Base-by-base conservation (phyloP, 1,139 yeast species). In the Candida sp. region DNA sequence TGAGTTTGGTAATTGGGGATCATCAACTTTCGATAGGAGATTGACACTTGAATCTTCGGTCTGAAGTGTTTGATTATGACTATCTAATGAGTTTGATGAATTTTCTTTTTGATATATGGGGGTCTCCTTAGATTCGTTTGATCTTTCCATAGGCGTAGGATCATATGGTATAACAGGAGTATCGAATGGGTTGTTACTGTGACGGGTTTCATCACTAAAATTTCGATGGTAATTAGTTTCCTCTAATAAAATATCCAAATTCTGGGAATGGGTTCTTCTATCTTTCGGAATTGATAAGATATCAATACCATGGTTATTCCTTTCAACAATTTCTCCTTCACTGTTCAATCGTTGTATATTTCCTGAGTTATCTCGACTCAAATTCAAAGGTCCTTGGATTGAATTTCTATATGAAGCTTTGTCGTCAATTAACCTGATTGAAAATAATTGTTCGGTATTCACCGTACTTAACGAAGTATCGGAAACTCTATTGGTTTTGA, bases 381-480 rank as follows among this genome's bases (percentile, higher is more conserved):
- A 52, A 46, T 57, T 63, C 36, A 66, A 54, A 11, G 58, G 60
- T n/a, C 67, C 63, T 9, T 54, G 55, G 29, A 55, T 54, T 2
- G 73, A 63, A 45, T 72, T 73, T 55, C 81, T 63, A 41, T 62
- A 50, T 5, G 69, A 65, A 21, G 73, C 54, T 39, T 68, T 68
- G 52, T 82, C 85, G 21, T 82, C 86, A 22, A 88, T 91, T 41
- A 88, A 68, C 55, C 91, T 77, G 34, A 93, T 89, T 7, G 90
- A 85, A 56, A 89, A 77, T 39, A 90, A 72, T 61, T 89, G 95
- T 45, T 84, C 90, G 0, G 97, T 87, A 40, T 93, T 84, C 23
- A 90, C 93, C 0, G 97, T 89, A 32, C 93, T 91, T 50, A 87
- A 58, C 0, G 97, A 87, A 30, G 78, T 79, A 46, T 81, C 73